Evolutionary conservation across 169 alveolate genomes (phyloP), one percentile per base, ranked within the genome.

Genomic region (Plasmodium billcollinsi): DNA sequence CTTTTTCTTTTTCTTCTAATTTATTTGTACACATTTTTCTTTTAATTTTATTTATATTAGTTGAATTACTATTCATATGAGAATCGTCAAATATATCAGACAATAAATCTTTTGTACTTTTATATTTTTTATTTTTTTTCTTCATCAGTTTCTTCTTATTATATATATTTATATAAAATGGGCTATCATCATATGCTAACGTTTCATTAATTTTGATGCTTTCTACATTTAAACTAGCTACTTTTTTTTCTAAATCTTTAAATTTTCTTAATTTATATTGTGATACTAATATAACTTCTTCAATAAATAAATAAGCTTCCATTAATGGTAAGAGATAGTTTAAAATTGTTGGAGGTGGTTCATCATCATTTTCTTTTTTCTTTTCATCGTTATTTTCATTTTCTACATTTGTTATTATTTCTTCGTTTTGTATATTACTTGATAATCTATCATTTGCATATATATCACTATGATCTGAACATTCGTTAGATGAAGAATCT

Each of bases 281-380:
- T 5, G 90, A 80, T 14, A 80, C 83, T 24, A 80, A 63, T 2
- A 80, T 80, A 49, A 80, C 90, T 80, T 80, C 90, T 69, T 80
- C 90, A 54, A 80, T 80, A 72, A 80, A 80, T 56, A 80, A 52
- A 62, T 80, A 80, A 9, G 90, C 90, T 39, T 80, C 90, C 90
- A 80, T 80, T 26, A 80, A 72, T 6, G 90, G 90, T 39, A 80
- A 62, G 15, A 80, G 52, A 61, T 80, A 80, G 29, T 80, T 80
- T 66, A 80, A 80, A 56, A 80, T 80, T 18, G 70, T 80, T 21
- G 90, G 90, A 26, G 90, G 90, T 14, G 90, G 90, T 12, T 80
- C 90, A 11, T 80, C 85, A 21, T 70, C 83, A 69, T 21, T 80
- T 58, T 80, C 90, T 69, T 80, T 80, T 47, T 80, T 80, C 15